Evolutionary conservation across 257 asterid genomes (phyloP).

Genomic region (Nicotiana otophora): DNA sequence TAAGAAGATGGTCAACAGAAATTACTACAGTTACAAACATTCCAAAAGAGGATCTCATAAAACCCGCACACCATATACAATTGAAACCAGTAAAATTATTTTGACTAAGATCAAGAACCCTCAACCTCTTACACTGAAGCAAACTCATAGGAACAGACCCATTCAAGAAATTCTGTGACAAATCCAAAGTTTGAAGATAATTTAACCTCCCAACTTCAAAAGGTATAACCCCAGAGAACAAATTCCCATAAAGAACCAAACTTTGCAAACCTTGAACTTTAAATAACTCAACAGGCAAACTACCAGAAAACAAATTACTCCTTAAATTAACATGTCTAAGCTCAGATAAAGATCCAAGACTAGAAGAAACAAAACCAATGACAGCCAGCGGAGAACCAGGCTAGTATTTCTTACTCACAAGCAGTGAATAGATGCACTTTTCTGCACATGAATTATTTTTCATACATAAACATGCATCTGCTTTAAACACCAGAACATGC

Average conservation of each 20-base stretch:
- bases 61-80: not conserved
- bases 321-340: conserved; percentile 78
- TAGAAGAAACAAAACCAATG: conserved; percentile 53
- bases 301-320: conserved; percentile 52
- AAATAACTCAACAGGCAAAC: conserved; percentile 45
- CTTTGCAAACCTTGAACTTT: conserved; percentile 60
- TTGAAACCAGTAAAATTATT: conserved; percentile 53
- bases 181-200: conserved; percentile 60
- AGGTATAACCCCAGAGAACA: conserved; percentile 60
- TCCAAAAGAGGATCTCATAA: not conserved
- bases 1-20: not conserved
- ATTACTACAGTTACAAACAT: not conserved
- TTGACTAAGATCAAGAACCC: conserved; percentile 28
- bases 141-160: conserved; percentile 59
- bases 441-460: not conserved
- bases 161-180: conserved; percentile 61
- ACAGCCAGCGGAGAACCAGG: conserved; percentile 11
- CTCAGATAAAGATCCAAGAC: conserved; percentile 66
- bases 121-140: conserved; percentile 52
- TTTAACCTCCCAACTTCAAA: conserved; percentile 53
- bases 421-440: not conserved
- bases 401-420: not conserved
- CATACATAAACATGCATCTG: not conserved
- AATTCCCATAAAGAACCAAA: conserved; percentile 79
- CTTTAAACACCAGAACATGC: not conserved